Evolutionary conservation across 2,329 filamentous ascomycete species (phyloP).

Genomic region (Aspergillus amoenus): DNA sequence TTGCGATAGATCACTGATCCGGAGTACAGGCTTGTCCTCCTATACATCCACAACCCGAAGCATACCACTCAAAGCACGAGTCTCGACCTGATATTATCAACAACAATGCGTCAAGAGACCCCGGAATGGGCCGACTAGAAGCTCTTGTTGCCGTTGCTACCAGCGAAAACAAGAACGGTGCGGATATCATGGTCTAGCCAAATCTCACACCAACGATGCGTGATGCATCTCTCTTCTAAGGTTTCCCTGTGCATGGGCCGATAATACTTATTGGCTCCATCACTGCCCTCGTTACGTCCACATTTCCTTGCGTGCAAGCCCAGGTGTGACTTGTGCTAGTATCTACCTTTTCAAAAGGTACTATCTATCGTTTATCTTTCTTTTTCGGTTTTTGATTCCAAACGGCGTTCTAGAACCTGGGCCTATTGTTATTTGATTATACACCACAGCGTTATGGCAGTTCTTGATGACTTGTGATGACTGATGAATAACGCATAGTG

Average conservation of each 20-base stretch:
- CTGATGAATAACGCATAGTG: conserved; percentile 38
- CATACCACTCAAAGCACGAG: conserved; percentile 30
- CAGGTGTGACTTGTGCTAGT: not conserved
- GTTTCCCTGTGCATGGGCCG: not conserved
- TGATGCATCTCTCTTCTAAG: not conserved
- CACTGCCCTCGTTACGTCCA: not conserved
- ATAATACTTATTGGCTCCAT: not conserved
- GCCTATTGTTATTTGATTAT: conserved; percentile 18
- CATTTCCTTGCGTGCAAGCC: conserved; percentile 1
- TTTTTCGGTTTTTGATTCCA: conserved; percentile 15
- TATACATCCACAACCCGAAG: conserved; percentile 28
- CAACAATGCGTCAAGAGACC: conserved; percentile 29
- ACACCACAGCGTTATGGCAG: conserved; percentile 17
- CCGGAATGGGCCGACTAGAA: conserved; percentile 49
- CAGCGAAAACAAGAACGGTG: conserved; percentile 42
- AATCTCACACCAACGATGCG: not conserved
- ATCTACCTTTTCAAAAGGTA: not conserved
- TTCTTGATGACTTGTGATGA: conserved; percentile 36
- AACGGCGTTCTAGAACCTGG: conserved; percentile 19
- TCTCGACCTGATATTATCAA: conserved; percentile 29
- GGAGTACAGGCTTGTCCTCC: conserved; percentile 36
- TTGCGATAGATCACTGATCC: conserved; percentile 29
- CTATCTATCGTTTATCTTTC: conserved; percentile 9
- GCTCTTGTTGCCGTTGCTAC: conserved; percentile 52
- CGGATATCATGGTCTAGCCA: conserved; percentile 32